phyloP scores from a whole-genome alignment of 1,284 basidiomycete genomes.

The Tetrapyrgos nigripes region DNA sequence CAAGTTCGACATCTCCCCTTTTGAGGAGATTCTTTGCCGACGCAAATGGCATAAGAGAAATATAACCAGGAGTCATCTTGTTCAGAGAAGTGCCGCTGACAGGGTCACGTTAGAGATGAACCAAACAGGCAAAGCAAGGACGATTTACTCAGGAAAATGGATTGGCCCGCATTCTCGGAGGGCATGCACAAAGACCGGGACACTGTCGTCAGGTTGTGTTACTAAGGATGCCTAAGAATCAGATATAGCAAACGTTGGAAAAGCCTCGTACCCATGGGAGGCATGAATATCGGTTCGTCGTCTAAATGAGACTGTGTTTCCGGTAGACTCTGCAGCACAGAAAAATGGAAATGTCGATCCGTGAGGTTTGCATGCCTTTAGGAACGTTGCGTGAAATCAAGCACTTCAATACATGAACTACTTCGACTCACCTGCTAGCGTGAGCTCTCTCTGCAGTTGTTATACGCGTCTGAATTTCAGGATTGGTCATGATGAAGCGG shows the following conservation, averaged over 20 bases:
- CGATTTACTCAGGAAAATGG: conserved; percentile 71
- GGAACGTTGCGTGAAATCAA: neutral
- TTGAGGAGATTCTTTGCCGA: conserved; percentile 73
- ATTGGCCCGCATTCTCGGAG: conserved; percentile 73
- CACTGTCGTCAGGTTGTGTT: conserved; percentile 72
- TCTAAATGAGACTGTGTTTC: conserved; percentile 76
- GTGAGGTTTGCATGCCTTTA: conserved; percentile 74
- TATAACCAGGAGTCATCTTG: conserved; percentile 72
- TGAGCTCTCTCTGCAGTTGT: conserved; percentile 84
- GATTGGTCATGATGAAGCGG: conserved; percentile 73
- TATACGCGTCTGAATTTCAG: conserved; percentile 72
- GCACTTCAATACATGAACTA: neutral
- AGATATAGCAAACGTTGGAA: neutral
- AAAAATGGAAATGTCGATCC: conserved; percentile 74
- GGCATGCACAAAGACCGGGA: conserved; percentile 83
- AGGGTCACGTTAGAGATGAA: neutral
- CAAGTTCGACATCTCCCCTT: conserved; percentile 74
- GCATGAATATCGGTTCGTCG: conserved; percentile 72
- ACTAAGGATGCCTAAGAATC: conserved; percentile 52
- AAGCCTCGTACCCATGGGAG: conserved; percentile 72
- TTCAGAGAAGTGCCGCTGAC: conserved; percentile 59
- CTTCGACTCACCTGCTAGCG: conserved; percentile 63
- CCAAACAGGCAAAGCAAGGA: neutral
- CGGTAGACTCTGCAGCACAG: conserved; percentile 83
- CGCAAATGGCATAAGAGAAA: conserved; percentile 73